A percentile compares a stretch with the other conserved stretches of the same genome.
Evolutionary conservation across 148 eudicot species (phyloP).

Genomic region (Vaccinium vitisidaea): DNA sequence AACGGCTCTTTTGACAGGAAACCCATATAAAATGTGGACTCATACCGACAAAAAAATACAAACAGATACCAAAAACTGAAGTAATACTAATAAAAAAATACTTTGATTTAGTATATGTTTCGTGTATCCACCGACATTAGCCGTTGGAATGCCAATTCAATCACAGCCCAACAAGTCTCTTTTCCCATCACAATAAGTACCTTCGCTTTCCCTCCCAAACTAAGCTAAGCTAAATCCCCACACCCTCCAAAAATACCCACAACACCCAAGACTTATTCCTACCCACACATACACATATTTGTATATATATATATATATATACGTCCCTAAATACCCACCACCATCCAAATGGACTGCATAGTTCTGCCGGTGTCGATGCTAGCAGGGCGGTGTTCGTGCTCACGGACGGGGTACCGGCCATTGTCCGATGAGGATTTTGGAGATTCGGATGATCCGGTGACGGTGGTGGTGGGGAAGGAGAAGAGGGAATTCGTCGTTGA

Average conservation of each 20-base stretch:
- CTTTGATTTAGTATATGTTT: neutral
- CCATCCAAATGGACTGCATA: constrained; percentile 37
- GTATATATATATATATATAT: neutral
- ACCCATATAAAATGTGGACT: neutral
- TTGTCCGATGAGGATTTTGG: constrained; percentile 16
- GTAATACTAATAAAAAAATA: neutral
- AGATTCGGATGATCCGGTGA: constrained; percentile 26
- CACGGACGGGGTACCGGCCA: constrained; percentile 29
- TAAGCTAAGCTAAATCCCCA: neutral
- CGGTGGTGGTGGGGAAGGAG: constrained; percentile 53
- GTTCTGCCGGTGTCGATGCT: constrained; percentile 39
- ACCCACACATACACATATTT: neutral
- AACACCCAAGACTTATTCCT: neutral
- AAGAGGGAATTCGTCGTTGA: constrained; percentile 43
- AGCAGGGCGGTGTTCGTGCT: constrained; percentile 36
- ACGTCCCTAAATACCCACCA: neutral
- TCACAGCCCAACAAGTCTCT: neutral
- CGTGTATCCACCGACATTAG: neutral
- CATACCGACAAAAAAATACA: neutral
- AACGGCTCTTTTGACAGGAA: neutral
- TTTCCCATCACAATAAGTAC: neutral
- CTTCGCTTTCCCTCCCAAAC: neutral
- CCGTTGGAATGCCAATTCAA: constrained; percentile 1
- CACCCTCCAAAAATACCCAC: neutral
- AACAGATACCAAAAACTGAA: neutral